Evolutionary conservation across 805 yeast species (phyloP).

Genomic region (Blastobotrys chiropterorum): DNA sequence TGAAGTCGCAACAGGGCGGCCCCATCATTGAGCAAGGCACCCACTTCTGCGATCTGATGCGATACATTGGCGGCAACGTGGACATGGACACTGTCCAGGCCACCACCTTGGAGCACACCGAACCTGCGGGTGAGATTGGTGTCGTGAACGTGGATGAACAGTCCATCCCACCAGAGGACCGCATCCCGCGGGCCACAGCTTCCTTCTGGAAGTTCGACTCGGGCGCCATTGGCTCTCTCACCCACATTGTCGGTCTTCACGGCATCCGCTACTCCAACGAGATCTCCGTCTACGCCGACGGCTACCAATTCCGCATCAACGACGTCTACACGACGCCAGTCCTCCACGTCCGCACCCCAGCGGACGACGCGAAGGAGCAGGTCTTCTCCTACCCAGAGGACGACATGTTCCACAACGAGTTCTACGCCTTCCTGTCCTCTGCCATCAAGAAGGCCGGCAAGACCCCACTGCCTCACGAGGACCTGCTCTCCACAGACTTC

Average conservation of each 20-base stretch:
- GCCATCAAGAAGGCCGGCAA: conserved; percentile 9
- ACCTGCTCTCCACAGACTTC: conserved; percentile 6
- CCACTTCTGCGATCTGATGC: conserved; percentile 18
- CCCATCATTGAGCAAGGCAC: conserved; percentile 21
- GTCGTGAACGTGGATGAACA: conserved; percentile 16
- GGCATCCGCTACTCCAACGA: conserved; percentile 17
- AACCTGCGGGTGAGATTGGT: conserved; percentile 15
- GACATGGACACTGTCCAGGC: conserved; percentile 13
- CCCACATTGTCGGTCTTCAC: conserved; percentile 17
- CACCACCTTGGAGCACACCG: conserved; percentile 14
- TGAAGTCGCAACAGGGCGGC: conserved; percentile 19
- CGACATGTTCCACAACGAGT: conserved; percentile 16
- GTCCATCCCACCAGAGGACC: conserved; percentile 13
- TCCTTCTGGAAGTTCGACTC: conserved; percentile 17
- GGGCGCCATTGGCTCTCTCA: conserved; percentile 19
- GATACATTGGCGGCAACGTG: conserved; percentile 20
- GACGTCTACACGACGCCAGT: conserved; percentile 17
- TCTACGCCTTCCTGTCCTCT: conserved; percentile 10
- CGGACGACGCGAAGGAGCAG: conserved; percentile 8
- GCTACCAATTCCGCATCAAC: conserved; percentile 18
- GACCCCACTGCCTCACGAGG: conserved; percentile 6
- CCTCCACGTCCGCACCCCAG: conserved; percentile 16
- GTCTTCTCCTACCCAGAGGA: conserved; percentile 15
- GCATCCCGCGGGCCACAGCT: conserved; percentile 17
- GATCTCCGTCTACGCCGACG: conserved; percentile 18